Base-by-base conservation (phyloP, 768 basidiomycete species). In the Trametes sanguinea region DNA sequence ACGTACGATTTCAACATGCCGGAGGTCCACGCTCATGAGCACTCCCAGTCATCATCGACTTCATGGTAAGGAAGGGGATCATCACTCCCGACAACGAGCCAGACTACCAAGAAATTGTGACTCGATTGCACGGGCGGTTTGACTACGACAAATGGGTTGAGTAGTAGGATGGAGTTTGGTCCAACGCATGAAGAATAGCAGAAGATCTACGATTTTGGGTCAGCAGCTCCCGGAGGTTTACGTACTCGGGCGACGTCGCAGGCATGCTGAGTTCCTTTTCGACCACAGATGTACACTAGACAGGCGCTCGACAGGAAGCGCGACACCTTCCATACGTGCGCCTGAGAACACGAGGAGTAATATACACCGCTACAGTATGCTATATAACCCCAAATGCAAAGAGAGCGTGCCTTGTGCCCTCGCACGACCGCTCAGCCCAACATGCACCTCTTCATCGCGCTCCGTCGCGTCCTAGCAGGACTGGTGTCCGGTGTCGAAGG, bases 31-130 rank as follows among this genome's bases (percentile, higher is more conserved):
- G 33, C 17, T 32, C n/a, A 42, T 22, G 11, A n/a, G 22, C 22
- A 22, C 22, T 22, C 22, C 22, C 35, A 93, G 94, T 95, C 14
- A 77, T 98, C 51, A 77, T 98, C 48, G 95, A 98, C 73, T 88
- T 98, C 61, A 82, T 98, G 73, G 83, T 98, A 52, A 85, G 95
- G 1, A 87, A 90, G 61, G 95, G 95, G 0, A 80, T 87, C 63
- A 78, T 98, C 54, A 95, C 93, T 0, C 84, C 93, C 0, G 95
- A 96, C 62, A 91, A 88, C 61, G 97, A 98, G 71, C 86, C 89
- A 1, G 79, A 92, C 62, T 95, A 83, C 69, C 75, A 90, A 74
- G 87, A 93, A 71, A 89, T 97, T 44, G 67, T 84, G 10, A 89
- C 88, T 11, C 81, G 86, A 7, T 71, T 94, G n/a, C 92, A 93